phyloP scores from a whole-genome alignment of 768 basidiomycete genomes.

The Phaeolepiota aurea region DNA sequence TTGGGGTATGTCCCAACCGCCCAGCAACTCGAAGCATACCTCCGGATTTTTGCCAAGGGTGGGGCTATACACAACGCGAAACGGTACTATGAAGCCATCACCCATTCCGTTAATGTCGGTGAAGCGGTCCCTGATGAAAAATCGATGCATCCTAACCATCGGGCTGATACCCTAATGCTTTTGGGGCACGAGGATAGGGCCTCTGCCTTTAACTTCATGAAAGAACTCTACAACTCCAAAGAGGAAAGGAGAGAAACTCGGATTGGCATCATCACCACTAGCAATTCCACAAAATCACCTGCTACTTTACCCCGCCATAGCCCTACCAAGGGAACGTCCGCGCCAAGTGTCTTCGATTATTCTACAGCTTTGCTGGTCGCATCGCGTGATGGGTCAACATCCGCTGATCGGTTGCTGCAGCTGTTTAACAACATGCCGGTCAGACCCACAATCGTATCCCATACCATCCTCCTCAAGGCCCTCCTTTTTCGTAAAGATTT shows the following conservation, averaged over 20 bases:
- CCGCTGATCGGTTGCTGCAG: constrained; percentile 22
- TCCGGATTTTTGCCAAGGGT: constrained; percentile 37
- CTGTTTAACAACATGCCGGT: constrained; percentile 25
- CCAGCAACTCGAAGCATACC: constrained; percentile 37
- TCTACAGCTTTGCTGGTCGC: constrained; percentile 38
- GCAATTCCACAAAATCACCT: background rate
- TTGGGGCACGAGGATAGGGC: constrained; percentile 29
- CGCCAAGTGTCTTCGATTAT: constrained; percentile 35
- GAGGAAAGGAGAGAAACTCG: too few relatives aligned
- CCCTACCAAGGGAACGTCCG: constrained; percentile 14
- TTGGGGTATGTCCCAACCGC: constrained; percentile 30
- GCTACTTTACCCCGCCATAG: constrained; percentile 3
- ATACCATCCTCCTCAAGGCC: constrained; percentile 48
- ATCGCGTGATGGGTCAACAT: constrained; percentile 25
- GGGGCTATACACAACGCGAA: constrained; percentile 33
- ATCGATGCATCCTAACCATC: constrained; percentile 14
- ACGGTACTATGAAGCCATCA: constrained; percentile 31
- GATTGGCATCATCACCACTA: background rate
- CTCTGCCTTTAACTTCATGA: constrained; percentile 41
- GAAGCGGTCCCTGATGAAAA: constrained; percentile 1
- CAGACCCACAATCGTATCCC: constrained; percentile 35
- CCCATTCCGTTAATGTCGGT: constrained; percentile 6
- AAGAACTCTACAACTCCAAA: constrained; percentile 15
- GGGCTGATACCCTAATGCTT: constrained; percentile 35
- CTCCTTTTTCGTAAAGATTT: constrained; percentile 34